phyloP scores from a whole-genome alignment of 1,139 yeast species.

The Blastobotrys persicus region DNA sequence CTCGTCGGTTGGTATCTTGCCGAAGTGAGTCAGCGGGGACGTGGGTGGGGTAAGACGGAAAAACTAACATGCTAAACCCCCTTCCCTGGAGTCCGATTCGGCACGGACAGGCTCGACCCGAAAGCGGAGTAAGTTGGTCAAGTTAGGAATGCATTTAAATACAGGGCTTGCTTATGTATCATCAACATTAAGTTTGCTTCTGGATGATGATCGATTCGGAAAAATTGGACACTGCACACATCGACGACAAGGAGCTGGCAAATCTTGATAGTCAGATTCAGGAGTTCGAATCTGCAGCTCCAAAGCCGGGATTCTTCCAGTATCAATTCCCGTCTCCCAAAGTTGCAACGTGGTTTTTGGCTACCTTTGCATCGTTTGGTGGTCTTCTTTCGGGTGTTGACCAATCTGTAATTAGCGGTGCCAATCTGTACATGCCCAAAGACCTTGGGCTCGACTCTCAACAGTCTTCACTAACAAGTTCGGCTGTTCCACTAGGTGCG shows the following conservation, averaged over 20 bases:
- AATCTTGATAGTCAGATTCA: background rate
- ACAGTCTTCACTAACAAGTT: constrained; percentile 42
- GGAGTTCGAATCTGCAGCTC: background rate
- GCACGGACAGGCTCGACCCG: background rate
- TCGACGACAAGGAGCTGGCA: constrained; percentile 3
- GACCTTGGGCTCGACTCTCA: constrained; percentile 45
- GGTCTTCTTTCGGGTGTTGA: constrained; percentile 57
- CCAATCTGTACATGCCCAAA: constrained; percentile 51
- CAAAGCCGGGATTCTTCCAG: constrained; percentile 12
- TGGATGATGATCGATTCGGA: constrained; percentile 4
- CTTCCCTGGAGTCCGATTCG: background rate
- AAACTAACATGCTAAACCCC: background rate
- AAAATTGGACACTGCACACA: constrained; percentile 1
- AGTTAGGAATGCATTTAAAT: background rate
- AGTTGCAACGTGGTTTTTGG: constrained; percentile 49
- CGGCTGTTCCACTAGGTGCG: constrained; percentile 63
- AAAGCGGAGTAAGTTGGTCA: background rate
- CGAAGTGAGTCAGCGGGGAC: background rate
- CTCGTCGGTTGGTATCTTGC: too few species aligned
- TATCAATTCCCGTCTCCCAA: constrained; percentile 42
- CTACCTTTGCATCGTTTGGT: constrained; percentile 55
- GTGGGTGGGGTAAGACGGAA: background rate
- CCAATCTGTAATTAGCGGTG: constrained; percentile 61
- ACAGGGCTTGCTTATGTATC: background rate
- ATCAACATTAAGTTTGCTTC: background rate